phyloP scores from a whole-genome alignment of 2,329 filamentous ascomycete species.

The Fusarium keratoplasticum region DNA sequence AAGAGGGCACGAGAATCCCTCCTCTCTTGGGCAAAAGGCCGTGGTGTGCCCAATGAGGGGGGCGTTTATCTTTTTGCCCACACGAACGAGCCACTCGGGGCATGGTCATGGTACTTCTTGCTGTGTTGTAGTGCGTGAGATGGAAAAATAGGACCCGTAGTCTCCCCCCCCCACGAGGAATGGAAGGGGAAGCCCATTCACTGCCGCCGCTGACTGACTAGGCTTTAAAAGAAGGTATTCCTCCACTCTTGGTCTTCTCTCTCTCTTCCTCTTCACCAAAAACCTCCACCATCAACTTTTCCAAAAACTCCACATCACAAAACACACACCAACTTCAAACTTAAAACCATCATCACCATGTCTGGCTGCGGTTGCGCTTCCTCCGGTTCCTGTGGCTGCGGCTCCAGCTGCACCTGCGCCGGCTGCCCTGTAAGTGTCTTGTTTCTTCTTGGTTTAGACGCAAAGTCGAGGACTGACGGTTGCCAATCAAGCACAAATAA shows the following conservation, averaged over 20 bases:
- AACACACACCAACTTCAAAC: conserved; percentile 14
- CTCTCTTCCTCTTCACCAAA: conserved; percentile 14
- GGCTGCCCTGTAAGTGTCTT: conserved; percentile 55
- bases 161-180: background rate
- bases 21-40: conserved; percentile 22
- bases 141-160: background rate
- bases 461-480: conserved; percentile 24
- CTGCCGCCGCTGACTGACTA: background rate
- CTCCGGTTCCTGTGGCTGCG: conserved; percentile 57
- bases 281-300: background rate
- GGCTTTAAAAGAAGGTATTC: conserved; percentile 20
- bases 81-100: conserved; percentile 15
- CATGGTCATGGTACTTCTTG: background rate
- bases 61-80: conserved; percentile 1
- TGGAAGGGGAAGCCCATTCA: background rate
- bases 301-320: conserved; percentile 15
- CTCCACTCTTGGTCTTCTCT: conserved; percentile 18
- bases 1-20: conserved; percentile 16
- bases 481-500: conserved; percentile 47
- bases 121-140: background rate
- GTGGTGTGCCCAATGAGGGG: background rate
- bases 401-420: conserved; percentile 55
- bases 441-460: conserved; percentile 18
- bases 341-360: conserved; percentile 52
- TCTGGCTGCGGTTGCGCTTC: conserved; percentile 56